These are phyloP conservation scores for Hippophae rhamnoides DNA, from an alignment of 306 rosid genomes.

Conservation along the genomic window DNA sequence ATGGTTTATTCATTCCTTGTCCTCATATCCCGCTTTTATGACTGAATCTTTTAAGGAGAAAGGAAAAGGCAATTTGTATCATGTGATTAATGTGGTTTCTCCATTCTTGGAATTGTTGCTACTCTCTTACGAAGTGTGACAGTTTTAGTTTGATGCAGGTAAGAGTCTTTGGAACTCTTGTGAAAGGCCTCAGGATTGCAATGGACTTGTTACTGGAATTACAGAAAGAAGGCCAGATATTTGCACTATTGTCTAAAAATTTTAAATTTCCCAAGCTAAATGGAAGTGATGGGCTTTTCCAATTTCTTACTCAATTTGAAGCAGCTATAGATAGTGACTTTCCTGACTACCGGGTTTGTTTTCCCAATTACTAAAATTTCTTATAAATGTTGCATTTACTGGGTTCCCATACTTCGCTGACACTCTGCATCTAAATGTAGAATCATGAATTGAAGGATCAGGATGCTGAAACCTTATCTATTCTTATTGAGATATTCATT, in stretches of 20 bases:
- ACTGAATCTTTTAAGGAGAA: no score
- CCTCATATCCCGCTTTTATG: no score
- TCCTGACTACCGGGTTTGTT: slow-evolving; percentile 63
- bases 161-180: slow-evolving; percentile 74
- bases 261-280: slow-evolving; percentile 51
- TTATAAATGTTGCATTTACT: not conserved
- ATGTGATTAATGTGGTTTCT: not conserved
- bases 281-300: slow-evolving; percentile 60
- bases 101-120: not conserved
- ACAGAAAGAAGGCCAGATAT: slow-evolving; percentile 47
- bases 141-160: slow-evolving; percentile 47
- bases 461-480: slow-evolving; percentile 70
- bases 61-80: not conserved
- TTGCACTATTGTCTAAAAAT: slow-evolving; percentile 39
- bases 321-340: slow-evolving; percentile 88
- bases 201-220: slow-evolving; percentile 55
- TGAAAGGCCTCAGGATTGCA: slow-evolving; percentile 76
- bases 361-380: not conserved
- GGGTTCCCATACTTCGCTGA: slow-evolving; percentile 12
- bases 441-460: slow-evolving; percentile 65
- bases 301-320: slow-evolving; percentile 80
- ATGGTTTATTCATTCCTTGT: no score
- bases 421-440: slow-evolving; percentile 34
- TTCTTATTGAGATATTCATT: slow-evolving; percentile 57
- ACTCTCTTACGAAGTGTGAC: not conserved